Base-by-base conservation (phyloP, 495 filamentous ascomycete species). In the Penicillium herquei region DNA sequence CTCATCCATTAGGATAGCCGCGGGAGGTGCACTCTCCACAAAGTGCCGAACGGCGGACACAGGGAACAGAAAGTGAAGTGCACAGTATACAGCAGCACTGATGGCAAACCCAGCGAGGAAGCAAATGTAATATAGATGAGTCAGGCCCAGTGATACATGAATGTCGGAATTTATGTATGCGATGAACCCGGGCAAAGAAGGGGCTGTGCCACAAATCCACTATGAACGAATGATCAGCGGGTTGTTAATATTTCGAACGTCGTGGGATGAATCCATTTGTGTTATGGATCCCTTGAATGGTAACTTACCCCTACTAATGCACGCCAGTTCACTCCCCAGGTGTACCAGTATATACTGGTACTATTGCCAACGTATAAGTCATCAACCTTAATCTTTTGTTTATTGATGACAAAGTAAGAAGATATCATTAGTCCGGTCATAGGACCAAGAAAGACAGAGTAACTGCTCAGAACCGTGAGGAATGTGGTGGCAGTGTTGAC, bases 401-500 rank as follows among this genome's bases (percentile, higher is more conserved):
- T 61, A 13, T 72, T 62, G 12, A 79, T 62, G 21, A 79, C 26
- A 21, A 71, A 71, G 50, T 74, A 77, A 18, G 72, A 72, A 41
- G 62, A 66, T 35, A 74, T 68, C 63, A 78, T 75, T 0, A 71
- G 64, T 12, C 70, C 72, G 43, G 72, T 68, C 61, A 78, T 75
- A 0, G 72, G 73, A n/a, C 70, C 72, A 5, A 81, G 57, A 57
- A 82, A 81, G 26, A 82, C 73, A 0, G 74, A 72, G 52, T 75
- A 82, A 7, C 73, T 74, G 46, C 70, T 75, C 7, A 82, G 59
- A 2, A 82, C 76, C 6, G 56, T 46, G 26, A 82, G 71, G 57
- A 81, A 81, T 6, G 70, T 80, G 6, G 69, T 69, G 6, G 77
- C 78, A 17, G 65, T 71, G 44, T 75, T 77, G 49, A 81, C 71